phyloP scores from a whole-genome alignment of 441 rosid species.

The Mallotus japonicus region DNA sequence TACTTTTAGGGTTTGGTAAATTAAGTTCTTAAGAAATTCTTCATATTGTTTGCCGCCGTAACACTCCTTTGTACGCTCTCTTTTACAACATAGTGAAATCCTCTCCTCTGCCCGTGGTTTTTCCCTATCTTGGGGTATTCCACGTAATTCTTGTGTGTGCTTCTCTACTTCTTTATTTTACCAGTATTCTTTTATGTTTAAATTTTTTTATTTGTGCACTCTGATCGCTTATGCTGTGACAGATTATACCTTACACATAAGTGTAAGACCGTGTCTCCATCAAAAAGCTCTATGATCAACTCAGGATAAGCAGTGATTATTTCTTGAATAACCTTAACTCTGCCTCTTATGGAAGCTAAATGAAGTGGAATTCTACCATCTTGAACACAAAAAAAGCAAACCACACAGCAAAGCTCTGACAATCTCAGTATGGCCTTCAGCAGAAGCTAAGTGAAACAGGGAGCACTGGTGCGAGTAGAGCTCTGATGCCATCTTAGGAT shows the following conservation, averaged over 20 bases:
- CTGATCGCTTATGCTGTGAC: too few relatives aligned
- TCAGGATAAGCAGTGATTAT: conserved; percentile 21
- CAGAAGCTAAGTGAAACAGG: conserved; percentile 37
- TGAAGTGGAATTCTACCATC: conserved; percentile 38
- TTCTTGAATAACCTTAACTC: conserved; percentile 24
- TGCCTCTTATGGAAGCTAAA: conserved; percentile 32
- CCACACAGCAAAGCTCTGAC: conserved; percentile 25
- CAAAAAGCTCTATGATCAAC: not conserved
- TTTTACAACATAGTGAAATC: too few relatives aligned
- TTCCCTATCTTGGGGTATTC: too few relatives aligned
- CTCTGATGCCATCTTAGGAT: conserved; percentile 28
- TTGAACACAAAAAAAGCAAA: conserved; percentile 19
- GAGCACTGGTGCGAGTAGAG: conserved; percentile 16
- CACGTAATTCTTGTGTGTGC: too few relatives aligned
- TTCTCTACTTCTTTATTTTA: too few relatives aligned
- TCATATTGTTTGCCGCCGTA: too few relatives aligned
- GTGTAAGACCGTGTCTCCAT: conserved; percentile 20
- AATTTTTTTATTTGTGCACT: too few relatives aligned
- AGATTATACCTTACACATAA: conserved; percentile 17
- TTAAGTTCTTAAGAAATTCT: too few relatives aligned
- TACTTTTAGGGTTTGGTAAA: too few relatives aligned
- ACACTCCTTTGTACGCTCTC: too few relatives aligned
- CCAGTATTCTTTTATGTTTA: too few relatives aligned
- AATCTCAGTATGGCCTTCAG: conserved; percentile 28
- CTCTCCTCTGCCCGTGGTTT: too few relatives aligned